Evolutionary conservation across 108 stramenopile species (phyloP).

Genomic region (Nannochloropsis oceanica): DNA sequence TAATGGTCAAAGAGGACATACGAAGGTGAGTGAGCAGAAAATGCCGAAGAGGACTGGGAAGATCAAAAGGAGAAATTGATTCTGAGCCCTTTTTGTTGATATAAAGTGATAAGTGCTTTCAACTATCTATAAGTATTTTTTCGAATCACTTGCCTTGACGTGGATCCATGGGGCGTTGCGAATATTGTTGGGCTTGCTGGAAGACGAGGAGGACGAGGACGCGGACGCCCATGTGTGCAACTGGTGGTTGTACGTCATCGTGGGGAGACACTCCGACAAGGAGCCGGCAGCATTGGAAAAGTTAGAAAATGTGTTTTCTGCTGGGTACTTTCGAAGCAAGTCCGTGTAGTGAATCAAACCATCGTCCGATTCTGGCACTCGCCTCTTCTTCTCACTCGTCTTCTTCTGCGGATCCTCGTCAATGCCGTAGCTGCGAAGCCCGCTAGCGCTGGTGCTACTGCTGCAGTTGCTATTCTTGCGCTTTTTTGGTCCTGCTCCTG

Average conservation of each 20-base stretch:
- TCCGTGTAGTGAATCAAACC: neutral
- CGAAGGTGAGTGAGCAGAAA: too few relatives aligned
- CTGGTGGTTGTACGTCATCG: neutral
- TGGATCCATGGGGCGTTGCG: neutral
- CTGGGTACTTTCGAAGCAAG: neutral
- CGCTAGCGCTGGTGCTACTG: too few relatives aligned
- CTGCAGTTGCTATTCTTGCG: too few relatives aligned
- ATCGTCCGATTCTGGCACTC: neutral
- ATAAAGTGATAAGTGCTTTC: too few relatives aligned
- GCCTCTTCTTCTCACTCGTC: neutral
- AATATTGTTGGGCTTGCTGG: neutral
- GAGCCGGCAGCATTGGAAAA: neutral
- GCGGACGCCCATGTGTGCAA: neutral
- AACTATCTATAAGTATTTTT: too few relatives aligned
- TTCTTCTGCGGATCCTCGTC: neutral
- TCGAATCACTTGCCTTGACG: neutral
- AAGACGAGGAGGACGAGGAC: neutral
- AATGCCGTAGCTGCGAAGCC: too few relatives aligned
- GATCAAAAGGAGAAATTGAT: too few relatives aligned
- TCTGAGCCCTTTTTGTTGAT: too few relatives aligned
- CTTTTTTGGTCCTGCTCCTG: too few relatives aligned
- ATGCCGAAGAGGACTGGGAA: too few relatives aligned
- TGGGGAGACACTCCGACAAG: neutral
- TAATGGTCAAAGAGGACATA: neutral
- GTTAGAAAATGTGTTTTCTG: neutral